Percentiles rank a stretch among this genome's conserved stretches.
These are phyloP conservation scores for Brassica nigra DNA, from an alignment of 345 rosid genomes.

Conservation along the genomic window DNA sequence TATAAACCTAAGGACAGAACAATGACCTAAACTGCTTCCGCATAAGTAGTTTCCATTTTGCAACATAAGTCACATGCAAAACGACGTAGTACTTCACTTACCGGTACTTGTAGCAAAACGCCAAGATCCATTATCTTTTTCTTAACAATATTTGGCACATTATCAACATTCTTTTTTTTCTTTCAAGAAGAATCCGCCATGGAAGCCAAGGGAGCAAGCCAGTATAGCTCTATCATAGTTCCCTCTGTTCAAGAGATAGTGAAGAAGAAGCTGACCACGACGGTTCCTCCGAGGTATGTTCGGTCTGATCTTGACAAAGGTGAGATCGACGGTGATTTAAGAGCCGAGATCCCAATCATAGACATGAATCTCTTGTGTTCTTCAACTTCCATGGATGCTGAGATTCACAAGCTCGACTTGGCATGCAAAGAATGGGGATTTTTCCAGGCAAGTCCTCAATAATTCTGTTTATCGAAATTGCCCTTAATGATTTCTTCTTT, in stretches of 20 bases:
- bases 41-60: too few relatives aligned
- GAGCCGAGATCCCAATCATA: constrained; percentile 13
- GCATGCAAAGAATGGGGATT: constrained; percentile 73
- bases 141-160: neutral
- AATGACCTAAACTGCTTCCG: too few relatives aligned
- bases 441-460: constrained; percentile 13
- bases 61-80: too few relatives aligned
- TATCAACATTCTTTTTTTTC: neutral
- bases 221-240: constrained; percentile 17
- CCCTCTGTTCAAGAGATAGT: constrained; percentile 38
- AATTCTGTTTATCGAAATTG: neutral
- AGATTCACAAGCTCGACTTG: constrained; percentile 43
- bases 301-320: constrained; percentile 18
- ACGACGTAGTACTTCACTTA: too few relatives aligned
- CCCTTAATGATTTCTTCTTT: neutral
- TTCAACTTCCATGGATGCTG: constrained; percentile 15
- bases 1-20: too few relatives aligned
- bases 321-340: neutral
- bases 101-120: too few relatives aligned
- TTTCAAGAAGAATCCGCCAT: constrained; percentile 11
- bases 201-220: constrained; percentile 3
- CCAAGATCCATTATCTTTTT: too few relatives aligned
- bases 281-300: constrained; percentile 28
- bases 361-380: constrained; percentile 23
- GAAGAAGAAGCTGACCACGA: constrained; percentile 8